These are phyloP conservation scores for Pugionium dolabratum DNA, from an alignment of 345 rosid genomes.

Conservation along the genomic window DNA sequence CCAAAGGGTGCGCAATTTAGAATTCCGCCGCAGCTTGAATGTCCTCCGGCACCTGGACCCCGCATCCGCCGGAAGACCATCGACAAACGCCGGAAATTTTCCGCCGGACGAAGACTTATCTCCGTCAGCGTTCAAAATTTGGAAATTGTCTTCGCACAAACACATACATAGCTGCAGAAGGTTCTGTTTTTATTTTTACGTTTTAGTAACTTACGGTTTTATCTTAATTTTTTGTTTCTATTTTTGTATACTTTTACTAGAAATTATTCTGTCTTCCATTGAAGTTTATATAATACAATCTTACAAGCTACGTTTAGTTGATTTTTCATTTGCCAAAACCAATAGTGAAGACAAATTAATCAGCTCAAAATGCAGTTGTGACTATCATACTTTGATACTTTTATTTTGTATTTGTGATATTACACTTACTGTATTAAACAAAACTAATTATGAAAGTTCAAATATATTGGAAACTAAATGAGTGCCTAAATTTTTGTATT, in stretches of 20 bases:
- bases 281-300: no score
- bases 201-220: conserved; percentile 1
- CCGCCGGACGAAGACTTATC: background rate
- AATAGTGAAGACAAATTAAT: no score
- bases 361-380: no score
- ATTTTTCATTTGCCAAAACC: no score
- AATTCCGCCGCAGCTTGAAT: conserved; percentile 18
- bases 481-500: no score
- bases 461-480: no score
- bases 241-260: background rate
- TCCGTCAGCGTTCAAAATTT: conserved; percentile 18
- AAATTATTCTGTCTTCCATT: no score
- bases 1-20: conserved; percentile 25
- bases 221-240: background rate
- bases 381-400: no score
- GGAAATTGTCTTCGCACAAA: conserved; percentile 6
- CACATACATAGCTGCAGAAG: conserved; percentile 6
- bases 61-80: conserved; percentile 12
- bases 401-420: no score
- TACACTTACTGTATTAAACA: no score
- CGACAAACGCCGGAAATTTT: conserved; percentile 16
- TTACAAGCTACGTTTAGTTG: no score
- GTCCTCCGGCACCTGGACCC: conserved; percentile 37
- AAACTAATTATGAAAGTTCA: no score
- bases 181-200: background rate